Evolutionary conservation across 2,329 filamentous ascomycete species (phyloP), one percentile per base, ranked within the genome.

Genomic region (Dactylellina drechsleri): DNA sequence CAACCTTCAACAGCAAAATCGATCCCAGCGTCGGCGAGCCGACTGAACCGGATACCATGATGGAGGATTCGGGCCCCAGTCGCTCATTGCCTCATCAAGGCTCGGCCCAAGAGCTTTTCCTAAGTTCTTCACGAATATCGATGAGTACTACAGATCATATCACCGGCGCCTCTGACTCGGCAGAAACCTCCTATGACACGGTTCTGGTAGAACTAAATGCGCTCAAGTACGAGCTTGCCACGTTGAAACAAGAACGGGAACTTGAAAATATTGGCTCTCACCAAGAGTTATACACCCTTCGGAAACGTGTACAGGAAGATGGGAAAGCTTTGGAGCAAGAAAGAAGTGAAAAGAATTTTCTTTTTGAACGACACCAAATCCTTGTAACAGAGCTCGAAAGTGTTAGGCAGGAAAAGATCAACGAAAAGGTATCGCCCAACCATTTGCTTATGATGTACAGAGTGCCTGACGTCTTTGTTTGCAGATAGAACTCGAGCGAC

Each of bases 191-290:
- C 49, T 62, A 76, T 12, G 71, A 76, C 56, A 58, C 71, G 4
- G 16, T 66, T 8, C 45, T 76, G 2, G 52, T 76, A 18, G 92
- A 97, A 82, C 85, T 98, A 49, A 95, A 93, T 76, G 92, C 92
- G 0, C 84, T 97, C 59, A 90, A 90, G 76, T 99, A 97, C 83
- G 92, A 94, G 71, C 86, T 97, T 77, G 91, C 93, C 79, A 94
- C 91, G 16, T 84, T 92, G 62, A 93, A 94, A 79, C 92, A 97
- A 78, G 94, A 98, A 80, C 90, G 91, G 78, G 92, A 96, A 70
- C 87, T 97, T 79, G 85, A 89, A 56, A 86, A 88, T 8, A 85
- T 97, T 15, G 89, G 92, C 76, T 91, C 95, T 78, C 90, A 92
- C 77, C 91, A 92, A 79, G 94, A 97, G 79, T 82, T 97, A 20